Evolutionary conservation across 768 basidiomycete species (phyloP).

Genomic region (Boletus reticuloceps): DNA sequence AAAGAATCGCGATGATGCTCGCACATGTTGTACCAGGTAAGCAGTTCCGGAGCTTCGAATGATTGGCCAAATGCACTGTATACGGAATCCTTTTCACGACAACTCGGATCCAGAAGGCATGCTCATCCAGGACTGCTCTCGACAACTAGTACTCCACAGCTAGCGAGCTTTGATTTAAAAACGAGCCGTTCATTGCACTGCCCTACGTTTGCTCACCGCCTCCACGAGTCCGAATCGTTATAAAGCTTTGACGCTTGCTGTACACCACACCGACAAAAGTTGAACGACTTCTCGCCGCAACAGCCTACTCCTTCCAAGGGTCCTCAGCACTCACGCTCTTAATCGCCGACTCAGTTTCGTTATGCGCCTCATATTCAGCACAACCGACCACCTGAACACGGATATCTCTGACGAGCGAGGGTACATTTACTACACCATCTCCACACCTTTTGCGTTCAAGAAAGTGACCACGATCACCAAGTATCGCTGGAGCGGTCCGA

Average conservation of each 20-base stretch:
- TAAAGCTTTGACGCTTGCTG: neutral
- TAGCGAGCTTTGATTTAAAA: too few relatives aligned
- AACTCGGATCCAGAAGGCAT: too few relatives aligned
- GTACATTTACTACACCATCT: slow-evolving; percentile 14
- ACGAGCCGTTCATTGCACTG: neutral
- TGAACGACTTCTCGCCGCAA: neutral
- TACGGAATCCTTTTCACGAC: too few relatives aligned
- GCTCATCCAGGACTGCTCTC: too few relatives aligned
- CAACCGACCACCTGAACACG: slow-evolving; percentile 19
- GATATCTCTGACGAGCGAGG: slow-evolving; percentile 23
- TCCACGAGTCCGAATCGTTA: neutral
- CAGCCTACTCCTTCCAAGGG: neutral
- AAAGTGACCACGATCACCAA: slow-evolving; percentile 27
- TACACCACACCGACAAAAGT: neutral
- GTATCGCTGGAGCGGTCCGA: slow-evolving; percentile 16
- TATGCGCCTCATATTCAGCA: slow-evolving; percentile 25
- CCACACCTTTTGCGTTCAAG: slow-evolving; percentile 12
- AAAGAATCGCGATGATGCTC: too few relatives aligned
- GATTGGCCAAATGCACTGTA: too few relatives aligned
- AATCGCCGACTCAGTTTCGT: neutral
- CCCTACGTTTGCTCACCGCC: neutral
- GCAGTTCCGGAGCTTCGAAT: too few relatives aligned
- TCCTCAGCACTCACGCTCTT: neutral
- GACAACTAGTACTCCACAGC: too few relatives aligned
- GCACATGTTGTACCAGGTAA: too few relatives aligned